These are phyloP conservation scores for Pichia cactophila DNA, from an alignment of 1,139 yeast species.

Conservation along the genomic window DNA sequence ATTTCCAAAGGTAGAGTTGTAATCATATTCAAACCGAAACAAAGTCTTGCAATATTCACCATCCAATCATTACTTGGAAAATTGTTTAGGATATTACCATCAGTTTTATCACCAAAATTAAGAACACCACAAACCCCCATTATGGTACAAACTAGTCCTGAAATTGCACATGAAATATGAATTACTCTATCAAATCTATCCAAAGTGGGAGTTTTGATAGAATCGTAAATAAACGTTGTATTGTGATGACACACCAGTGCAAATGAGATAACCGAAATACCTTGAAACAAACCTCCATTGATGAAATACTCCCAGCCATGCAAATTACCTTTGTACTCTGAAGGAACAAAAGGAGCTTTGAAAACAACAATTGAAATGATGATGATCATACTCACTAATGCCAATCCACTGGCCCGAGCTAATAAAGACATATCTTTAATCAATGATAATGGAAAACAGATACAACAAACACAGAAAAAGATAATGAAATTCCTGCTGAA, in stretches of 20 bases:
- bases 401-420: slow-evolving; percentile 84
- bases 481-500: slow-evolving; percentile 65
- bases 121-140: slow-evolving; percentile 79
- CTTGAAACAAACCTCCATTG: slow-evolving; percentile 69
- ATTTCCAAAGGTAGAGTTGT: slow-evolving; percentile 90
- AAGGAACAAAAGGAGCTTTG: slow-evolving; percentile 59
- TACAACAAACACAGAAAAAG: slow-evolving; percentile 55
- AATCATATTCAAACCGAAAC: slow-evolving; percentile 90
- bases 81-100: slow-evolving; percentile 82
- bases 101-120: slow-evolving; percentile 68
- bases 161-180: slow-evolving; percentile 74
- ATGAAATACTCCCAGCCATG: slow-evolving; percentile 44
- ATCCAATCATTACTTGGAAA: slow-evolving; percentile 66
- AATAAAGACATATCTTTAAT: slow-evolving; percentile 76
- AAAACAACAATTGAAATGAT: slow-evolving; percentile 69
- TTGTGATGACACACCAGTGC: slow-evolving; percentile 95
- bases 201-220: slow-evolving; percentile 67
- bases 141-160: slow-evolving; percentile 69
- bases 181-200: slow-evolving; percentile 70
- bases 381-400: slow-evolving; percentile 73
- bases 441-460: slow-evolving; percentile 78
- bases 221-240: slow-evolving; percentile 80
- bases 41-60: slow-evolving; percentile 79
- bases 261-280: slow-evolving; percentile 84
- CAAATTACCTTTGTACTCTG: slow-evolving; percentile 41